phyloP scores from a whole-genome alignment of 2,329 filamentous ascomycete species.

The Pestalotiopsis sp. region DNA sequence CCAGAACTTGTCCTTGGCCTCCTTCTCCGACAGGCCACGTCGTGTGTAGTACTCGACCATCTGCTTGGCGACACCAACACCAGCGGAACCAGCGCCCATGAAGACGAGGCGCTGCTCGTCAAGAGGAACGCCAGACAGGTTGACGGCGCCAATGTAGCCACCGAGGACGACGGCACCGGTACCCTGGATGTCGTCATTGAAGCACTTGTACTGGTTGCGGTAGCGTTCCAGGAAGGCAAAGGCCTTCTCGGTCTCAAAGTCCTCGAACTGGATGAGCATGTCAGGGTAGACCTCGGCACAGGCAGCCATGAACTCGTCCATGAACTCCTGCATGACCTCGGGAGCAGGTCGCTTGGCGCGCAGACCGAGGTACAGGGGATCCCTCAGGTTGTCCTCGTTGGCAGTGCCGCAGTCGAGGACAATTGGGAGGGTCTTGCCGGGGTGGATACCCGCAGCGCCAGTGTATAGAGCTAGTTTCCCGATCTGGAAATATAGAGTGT shows the following conservation, averaged over 20 bases:
- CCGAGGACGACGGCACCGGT: constrained; percentile 92
- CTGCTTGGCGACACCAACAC: constrained; percentile 97
- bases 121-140: constrained; percentile 80
- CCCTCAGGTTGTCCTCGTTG: constrained; percentile 66
- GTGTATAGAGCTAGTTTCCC: constrained; percentile 96
- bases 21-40: constrained; percentile 84
- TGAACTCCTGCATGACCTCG: constrained; percentile 82
- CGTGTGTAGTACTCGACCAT: constrained; percentile 96
- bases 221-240: constrained; percentile 93
- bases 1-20: constrained; percentile 91
- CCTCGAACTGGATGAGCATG: constrained; percentile 87
- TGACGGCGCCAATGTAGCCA: constrained; percentile 69
- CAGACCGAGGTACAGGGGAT: constrained; percentile 86
- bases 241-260: constrained; percentile 88
- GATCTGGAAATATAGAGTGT: constrained; percentile 49
- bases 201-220: constrained; percentile 86
- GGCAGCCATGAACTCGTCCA: constrained; percentile 97
- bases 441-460: constrained; percentile 91
- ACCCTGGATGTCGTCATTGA: constrained; percentile 98
- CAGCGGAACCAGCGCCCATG: constrained; percentile 92
- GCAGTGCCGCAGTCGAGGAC: constrained; percentile 68
- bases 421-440: constrained; percentile 76
- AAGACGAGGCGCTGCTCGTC: constrained; percentile 95
- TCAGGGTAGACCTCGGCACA: constrained; percentile 71
- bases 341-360: constrained; percentile 78